These are phyloP conservation scores for Ramichloridium luteum DNA, from an alignment of 2,329 filamentous ascomycete genomes.

Conservation along the genomic window DNA sequence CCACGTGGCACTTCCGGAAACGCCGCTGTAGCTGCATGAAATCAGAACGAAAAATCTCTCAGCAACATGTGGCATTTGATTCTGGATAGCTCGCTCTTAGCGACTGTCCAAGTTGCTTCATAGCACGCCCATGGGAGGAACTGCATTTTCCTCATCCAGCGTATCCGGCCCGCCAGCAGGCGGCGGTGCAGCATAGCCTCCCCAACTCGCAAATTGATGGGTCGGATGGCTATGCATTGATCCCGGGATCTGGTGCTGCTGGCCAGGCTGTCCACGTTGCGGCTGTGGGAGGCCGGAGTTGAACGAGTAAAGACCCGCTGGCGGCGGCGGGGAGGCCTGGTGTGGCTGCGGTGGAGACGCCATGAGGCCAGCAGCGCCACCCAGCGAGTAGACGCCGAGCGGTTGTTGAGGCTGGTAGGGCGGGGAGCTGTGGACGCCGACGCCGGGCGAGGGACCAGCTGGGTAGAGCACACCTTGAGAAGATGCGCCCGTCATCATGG, in stretches of 20 bases:
- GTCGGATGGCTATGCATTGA: constrained; percentile 6
- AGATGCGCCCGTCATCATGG: constrained; percentile 13
- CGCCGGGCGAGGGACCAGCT: constrained; percentile 5
- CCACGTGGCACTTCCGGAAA: no score
- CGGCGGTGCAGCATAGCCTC: constrained; percentile 13
- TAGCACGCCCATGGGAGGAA: no score
- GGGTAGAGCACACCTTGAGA: constrained; percentile 9
- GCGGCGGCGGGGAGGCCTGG: constrained; percentile 4
- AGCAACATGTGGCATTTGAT: no score
- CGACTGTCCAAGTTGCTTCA: no score
- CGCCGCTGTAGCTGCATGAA: no score
- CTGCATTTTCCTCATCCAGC: no score
- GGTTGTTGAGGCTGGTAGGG: not conserved
- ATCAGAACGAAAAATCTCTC: no score
- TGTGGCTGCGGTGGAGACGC: constrained; percentile 1
- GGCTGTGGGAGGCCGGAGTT: constrained; percentile 1
- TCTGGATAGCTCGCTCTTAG: no score
- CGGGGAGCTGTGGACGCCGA: constrained; percentile 1
- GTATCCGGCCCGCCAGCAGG: no score
- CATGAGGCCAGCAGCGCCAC: not conserved
- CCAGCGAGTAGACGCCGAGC: not conserved
- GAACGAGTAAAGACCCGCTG: no score
- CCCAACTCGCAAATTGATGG: constrained; percentile 20
- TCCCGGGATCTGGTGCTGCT: constrained; percentile 7
- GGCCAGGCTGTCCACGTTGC: not conserved